These are phyloP conservation scores for Beverwykella pulmonaria DNA, from an alignment of 495 filamentous ascomycete genomes.

Conservation along the genomic window DNA sequence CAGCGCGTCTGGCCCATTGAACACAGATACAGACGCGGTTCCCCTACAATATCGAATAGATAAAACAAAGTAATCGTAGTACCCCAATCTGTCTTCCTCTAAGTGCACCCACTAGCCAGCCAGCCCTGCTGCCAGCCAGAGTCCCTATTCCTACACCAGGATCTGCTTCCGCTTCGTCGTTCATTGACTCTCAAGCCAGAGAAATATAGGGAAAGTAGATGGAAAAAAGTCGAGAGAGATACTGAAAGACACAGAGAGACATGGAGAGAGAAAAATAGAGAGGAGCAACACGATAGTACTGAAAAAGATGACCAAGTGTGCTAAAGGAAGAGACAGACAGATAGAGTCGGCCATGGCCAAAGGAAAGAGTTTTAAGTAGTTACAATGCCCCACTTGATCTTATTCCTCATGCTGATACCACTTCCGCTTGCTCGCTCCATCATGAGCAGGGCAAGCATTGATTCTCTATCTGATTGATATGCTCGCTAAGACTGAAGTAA, in stretches of 20 bases:
- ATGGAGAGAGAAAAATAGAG: slow-evolving; percentile 5
- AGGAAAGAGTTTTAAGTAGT: slow-evolving; percentile 18
- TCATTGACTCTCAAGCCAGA: no score
- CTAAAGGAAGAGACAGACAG: slow-evolving; percentile 20
- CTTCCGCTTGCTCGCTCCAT: slow-evolving; percentile 18
- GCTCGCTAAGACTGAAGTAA: slow-evolving; percentile 39
- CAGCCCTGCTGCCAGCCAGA: neutral
- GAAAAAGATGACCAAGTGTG: slow-evolving; percentile 22
- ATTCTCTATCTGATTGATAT: slow-evolving; percentile 32
- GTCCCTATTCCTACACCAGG: neutral
- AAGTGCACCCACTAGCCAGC: neutral
- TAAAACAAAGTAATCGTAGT: slow-evolving; percentile 1
- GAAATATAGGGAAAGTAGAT: neutral
- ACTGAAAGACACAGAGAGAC: slow-evolving; percentile 14
- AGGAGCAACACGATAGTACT: slow-evolving; percentile 9
- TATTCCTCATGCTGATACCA: slow-evolving; percentile 19
- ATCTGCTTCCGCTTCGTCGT: no score
- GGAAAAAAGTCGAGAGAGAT: neutral
- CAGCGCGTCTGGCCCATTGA: neutral
- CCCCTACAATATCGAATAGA: slow-evolving; percentile 24
- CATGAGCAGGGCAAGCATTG: slow-evolving; percentile 16
- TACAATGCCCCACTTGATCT: slow-evolving; percentile 6
- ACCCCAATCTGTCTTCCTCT: neutral
- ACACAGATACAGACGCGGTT: slow-evolving; percentile 30
- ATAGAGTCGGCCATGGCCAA: slow-evolving; percentile 26